Conservation (phyloP, 768 basidiomycete genomes). For the Trametes cinnabarina region DNA sequence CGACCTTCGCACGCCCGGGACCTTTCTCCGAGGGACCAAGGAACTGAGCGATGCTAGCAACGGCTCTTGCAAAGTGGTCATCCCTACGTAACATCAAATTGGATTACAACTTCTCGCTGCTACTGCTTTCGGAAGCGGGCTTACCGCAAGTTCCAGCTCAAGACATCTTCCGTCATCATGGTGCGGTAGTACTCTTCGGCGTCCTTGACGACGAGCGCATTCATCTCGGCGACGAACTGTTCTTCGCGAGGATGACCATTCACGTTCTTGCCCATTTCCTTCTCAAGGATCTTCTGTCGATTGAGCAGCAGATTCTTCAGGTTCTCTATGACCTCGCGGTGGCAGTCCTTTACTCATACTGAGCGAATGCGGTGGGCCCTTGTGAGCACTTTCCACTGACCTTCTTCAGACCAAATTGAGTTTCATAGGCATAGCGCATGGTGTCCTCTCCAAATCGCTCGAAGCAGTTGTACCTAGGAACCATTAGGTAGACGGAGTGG, state of each 20-base stretch:
- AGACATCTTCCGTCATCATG: slow-evolving; percentile 27
- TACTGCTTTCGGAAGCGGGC: neutral
- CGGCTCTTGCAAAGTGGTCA: slow-evolving; percentile 24
- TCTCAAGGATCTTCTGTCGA: slow-evolving; percentile 23
- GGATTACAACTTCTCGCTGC: neutral
- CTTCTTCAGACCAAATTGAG: slow-evolving; percentile 25
- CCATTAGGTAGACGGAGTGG: neutral
- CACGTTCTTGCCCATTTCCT: slow-evolving; percentile 8
- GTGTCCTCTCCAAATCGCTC: slow-evolving; percentile 29
- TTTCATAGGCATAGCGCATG: slow-evolving; percentile 22
- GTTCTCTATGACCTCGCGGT: slow-evolving; percentile 27
- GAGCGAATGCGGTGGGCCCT: neutral
- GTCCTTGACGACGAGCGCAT: slow-evolving; percentile 29
- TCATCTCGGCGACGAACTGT: slow-evolving; percentile 31
- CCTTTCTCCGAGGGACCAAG: slow-evolving; percentile 10
- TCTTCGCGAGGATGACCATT: slow-evolving; percentile 24
- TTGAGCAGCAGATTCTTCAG: slow-evolving; percentile 23
- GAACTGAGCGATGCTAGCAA: slow-evolving; percentile 18
- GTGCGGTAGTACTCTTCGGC: slow-evolving; percentile 33
- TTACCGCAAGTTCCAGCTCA: slow-evolving; percentile 29
- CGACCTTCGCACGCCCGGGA: slow-evolving; percentile 21
- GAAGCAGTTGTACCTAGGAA: slow-evolving; percentile 26
- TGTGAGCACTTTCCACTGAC: slow-evolving; percentile 4
- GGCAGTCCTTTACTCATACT: slow-evolving; percentile 20
- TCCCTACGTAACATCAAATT: slow-evolving; percentile 13